Conservation (phyloP, 768 basidiomycete species). For the Clitopilus hobsonii region DNA sequence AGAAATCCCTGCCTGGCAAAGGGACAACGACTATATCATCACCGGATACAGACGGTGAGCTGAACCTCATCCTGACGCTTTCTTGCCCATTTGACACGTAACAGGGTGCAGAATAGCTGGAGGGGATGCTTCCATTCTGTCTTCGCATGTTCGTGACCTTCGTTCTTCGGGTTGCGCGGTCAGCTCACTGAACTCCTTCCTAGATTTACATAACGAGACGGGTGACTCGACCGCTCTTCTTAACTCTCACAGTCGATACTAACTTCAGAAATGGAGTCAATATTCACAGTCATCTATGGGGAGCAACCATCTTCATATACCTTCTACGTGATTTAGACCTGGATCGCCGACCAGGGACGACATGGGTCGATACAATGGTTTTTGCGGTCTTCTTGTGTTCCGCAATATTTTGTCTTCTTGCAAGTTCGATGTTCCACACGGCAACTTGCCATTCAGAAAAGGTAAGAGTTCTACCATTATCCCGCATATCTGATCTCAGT, state of each 20-base stretch:
- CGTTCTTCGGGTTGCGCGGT: slow-evolving; percentile 9
- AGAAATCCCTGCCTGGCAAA: slow-evolving; percentile 65
- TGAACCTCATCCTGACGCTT: slow-evolving; percentile 4
- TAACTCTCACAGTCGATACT: slow-evolving; percentile 7
- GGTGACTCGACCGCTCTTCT: slow-evolving; percentile 29
- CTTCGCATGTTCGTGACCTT: slow-evolving; percentile 53
- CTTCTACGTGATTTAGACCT: slow-evolving; percentile 49
- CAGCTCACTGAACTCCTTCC: slow-evolving; percentile 12
- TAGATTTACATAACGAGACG: slow-evolving; percentile 79
- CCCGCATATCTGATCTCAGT: not conserved
- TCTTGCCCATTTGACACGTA: slow-evolving; percentile 1
- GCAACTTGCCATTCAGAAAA: slow-evolving; percentile 66
- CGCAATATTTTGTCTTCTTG: slow-evolving; percentile 68
- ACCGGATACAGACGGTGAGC: slow-evolving; percentile 65
- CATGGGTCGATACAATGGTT: slow-evolving; percentile 57
- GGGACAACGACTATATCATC: slow-evolving; percentile 70
- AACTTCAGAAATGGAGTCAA: slow-evolving; percentile 50
- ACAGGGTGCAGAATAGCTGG: slow-evolving; percentile 58
- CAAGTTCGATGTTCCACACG: slow-evolving; percentile 73
- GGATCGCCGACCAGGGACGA: slow-evolving; percentile 44
- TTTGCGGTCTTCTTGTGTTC: slow-evolving; percentile 64
- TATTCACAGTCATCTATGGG: slow-evolving; percentile 79
- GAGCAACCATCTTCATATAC: slow-evolving; percentile 55
- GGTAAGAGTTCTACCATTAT: slow-evolving; percentile 32
- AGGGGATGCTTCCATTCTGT: slow-evolving; percentile 57